Conservation (phyloP, 176 grass and related monocot genomes). For the Phoenix roebelenii region DNA sequence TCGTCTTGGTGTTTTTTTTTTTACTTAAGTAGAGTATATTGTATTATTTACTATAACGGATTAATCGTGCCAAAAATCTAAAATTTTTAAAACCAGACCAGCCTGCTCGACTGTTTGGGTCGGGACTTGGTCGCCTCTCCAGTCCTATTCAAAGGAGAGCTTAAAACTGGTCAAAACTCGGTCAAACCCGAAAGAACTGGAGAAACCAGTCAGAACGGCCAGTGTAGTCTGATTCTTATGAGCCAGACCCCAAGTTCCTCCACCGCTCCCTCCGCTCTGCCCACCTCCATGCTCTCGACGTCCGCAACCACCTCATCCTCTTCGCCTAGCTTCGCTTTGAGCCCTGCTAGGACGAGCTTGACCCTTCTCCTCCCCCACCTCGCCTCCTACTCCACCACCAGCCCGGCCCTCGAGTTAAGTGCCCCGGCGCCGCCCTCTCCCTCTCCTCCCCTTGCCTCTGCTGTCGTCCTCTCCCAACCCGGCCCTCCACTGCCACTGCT, state of each 20-base stretch:
- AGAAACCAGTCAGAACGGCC: no score
- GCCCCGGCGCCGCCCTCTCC: constrained; percentile 56
- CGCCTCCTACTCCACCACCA: constrained; percentile 40
- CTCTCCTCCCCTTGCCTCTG: constrained; percentile 43
- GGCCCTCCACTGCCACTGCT: neutral
- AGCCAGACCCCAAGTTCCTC: constrained; percentile 38
- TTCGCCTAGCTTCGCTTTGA: constrained; percentile 76
- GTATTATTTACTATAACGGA: no score
- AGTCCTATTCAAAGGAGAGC: no score
- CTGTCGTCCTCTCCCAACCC: constrained; percentile 12
- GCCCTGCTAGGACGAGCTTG: constrained; percentile 70
- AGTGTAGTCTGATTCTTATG: no score
- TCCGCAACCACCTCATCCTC: constrained; percentile 72
- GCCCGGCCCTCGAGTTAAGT: constrained; percentile 48
- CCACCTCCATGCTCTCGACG: constrained; percentile 50
- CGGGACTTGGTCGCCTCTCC: no score
- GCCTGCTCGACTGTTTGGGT: no score
- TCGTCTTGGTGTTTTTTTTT: neutral
- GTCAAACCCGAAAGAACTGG: no score
- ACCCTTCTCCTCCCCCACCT: constrained; percentile 42
- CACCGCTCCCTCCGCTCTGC: constrained; percentile 48
- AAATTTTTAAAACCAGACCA: no score
- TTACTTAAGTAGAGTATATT: no score
- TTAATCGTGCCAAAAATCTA: no score
- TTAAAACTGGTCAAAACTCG: no score